Evolutionary conservation across 1,284 basidiomycete genomes (phyloP).

Genomic region (Trichosporon coremiiforme): DNA sequence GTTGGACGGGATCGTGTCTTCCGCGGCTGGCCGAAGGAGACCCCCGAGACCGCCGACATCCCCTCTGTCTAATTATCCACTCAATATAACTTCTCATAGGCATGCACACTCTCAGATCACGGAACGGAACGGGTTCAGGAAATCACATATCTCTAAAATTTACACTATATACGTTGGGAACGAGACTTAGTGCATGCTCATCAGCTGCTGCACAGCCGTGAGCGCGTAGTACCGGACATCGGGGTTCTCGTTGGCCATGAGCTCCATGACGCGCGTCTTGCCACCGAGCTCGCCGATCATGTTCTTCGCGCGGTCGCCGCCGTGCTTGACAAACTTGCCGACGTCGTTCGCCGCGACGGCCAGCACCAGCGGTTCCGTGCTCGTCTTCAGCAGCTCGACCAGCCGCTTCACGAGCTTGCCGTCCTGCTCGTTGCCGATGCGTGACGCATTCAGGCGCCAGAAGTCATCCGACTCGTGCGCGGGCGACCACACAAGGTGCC

Average conservation of each 20-base stretch:
- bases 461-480: slow-evolving; percentile 95
- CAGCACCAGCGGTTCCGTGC: slow-evolving; percentile 71
- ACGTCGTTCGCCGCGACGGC: slow-evolving; percentile 88
- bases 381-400: slow-evolving; percentile 70
- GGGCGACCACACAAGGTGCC: slow-evolving; percentile 90
- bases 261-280: slow-evolving; percentile 88
- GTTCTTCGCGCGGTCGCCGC: slow-evolving; percentile 84
- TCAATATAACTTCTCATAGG: slow-evolving; percentile 15
- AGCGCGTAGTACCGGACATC: slow-evolving; percentile 91
- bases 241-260: slow-evolving; percentile 84
- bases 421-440: slow-evolving; percentile 83
- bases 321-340: slow-evolving; percentile 88
- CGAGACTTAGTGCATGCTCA: slow-evolving; percentile 49
- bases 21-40: slow-evolving; percentile 51
- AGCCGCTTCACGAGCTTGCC: slow-evolving; percentile 78
- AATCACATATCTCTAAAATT: slow-evolving; percentile 20
- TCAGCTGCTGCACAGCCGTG: slow-evolving; percentile 58
- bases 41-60: background rate
- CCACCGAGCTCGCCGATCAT: slow-evolving; percentile 78
- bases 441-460: slow-evolving; percentile 91
- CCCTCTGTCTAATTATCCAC: background rate
- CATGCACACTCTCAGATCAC: slow-evolving; percentile 12
- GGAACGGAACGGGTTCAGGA: background rate
- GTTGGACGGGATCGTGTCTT: slow-evolving; percentile 61
- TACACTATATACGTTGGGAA: slow-evolving; percentile 17